Percentiles rank a stretch among this genome's conserved stretches.
phyloP scores from a whole-genome alignment of 257 asterid species.

The Salvia splendens region DNA sequence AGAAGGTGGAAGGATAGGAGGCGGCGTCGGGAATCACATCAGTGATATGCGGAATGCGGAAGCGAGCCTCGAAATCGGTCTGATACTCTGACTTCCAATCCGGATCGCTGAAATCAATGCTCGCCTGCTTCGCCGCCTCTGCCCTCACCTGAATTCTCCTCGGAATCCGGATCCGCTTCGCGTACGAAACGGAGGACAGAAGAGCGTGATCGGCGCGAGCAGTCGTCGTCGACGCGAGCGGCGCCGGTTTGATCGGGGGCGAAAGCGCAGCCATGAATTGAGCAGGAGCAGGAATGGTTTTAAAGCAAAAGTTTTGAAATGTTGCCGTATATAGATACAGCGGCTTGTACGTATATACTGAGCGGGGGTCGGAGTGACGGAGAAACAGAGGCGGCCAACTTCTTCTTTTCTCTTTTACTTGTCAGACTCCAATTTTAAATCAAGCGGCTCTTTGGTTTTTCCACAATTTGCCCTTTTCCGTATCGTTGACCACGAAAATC shows the following conservation, averaged over 20 bases:
- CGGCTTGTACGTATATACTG: not conserved
- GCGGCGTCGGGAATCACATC: slow-evolving; percentile 65
- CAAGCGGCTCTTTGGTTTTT: slow-evolving; percentile 23
- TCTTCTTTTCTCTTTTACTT: slow-evolving; percentile 23
- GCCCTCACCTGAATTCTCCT: slow-evolving; percentile 41
- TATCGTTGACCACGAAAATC: not conserved
- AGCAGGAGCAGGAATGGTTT: slow-evolving; percentile 3
- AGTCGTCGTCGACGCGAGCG: slow-evolving; percentile 34
- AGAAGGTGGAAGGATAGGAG: slow-evolving; percentile 80
- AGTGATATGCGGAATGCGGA: slow-evolving; percentile 73
- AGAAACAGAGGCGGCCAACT: slow-evolving; percentile 47
- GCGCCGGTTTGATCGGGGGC: slow-evolving; percentile 59
- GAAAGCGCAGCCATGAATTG: slow-evolving; percentile 59
- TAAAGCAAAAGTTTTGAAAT: not conserved
- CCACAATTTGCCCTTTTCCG: not conserved
- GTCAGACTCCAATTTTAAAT: slow-evolving; percentile 22
- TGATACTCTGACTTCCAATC: slow-evolving; percentile 82
- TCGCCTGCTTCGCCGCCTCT: slow-evolving; percentile 33
- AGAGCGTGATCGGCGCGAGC: slow-evolving; percentile 34
- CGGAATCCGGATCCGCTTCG: slow-evolving; percentile 19
- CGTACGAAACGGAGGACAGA: slow-evolving; percentile 21
- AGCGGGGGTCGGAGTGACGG: slow-evolving; percentile 54
- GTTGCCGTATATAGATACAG: not conserved
- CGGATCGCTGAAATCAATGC: slow-evolving; percentile 71
- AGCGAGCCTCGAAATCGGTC: slow-evolving; percentile 73